Evolutionary conservation across 192 early-diverging fungal species (phyloP), one percentile per base, ranked within the genome.

Genomic region (Radiomyces spectabilis): DNA sequence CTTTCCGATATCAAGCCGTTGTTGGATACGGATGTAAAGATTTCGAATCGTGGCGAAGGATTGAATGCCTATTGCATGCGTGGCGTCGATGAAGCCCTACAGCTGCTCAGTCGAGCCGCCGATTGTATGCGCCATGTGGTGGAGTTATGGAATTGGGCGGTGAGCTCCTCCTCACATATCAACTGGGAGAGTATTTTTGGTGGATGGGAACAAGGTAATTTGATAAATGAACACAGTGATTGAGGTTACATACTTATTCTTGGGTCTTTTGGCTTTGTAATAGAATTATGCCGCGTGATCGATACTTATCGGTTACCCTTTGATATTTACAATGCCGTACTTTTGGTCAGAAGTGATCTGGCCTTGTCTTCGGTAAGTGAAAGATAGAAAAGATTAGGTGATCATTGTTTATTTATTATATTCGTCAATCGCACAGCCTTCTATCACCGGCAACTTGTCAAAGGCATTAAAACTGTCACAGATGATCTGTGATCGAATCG

Each of bases 391-490:
- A 39, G 44, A 8, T 27, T 16, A 27, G n/a, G 21, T 29, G 49
- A 30, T 3, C 18, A 12, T 26, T 50, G 13, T 51, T 24, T 27
- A 29, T 19, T 41, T 47, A 37, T 47, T 25, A 25, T 30, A 21
- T 34, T 26, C n/a, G 16, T 1, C 34, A 12, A 18, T 5, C 2
- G 8, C 2, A 46, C 46, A 61, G 59, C 59, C 59, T 33, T 61
- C 63, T 16, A 45, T 54, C 7, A 27, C 63, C 19, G 63, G 63
- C 9, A 66, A 66, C 32, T 30, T 66, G 10, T 55, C 63, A 5
- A 54, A 59, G 24, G 63, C 63, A 9, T 42, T 66, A 8, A 54
- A 59, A 21, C 19, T 66, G n/a, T 66, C 63, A 0, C 63, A 66
- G 19, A 32, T 45, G 5, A 48, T 66, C 9, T 66, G 63, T 48